phyloP scores from a whole-genome alignment of 495 filamentous ascomycete species.

The Penicillium silybi region DNA sequence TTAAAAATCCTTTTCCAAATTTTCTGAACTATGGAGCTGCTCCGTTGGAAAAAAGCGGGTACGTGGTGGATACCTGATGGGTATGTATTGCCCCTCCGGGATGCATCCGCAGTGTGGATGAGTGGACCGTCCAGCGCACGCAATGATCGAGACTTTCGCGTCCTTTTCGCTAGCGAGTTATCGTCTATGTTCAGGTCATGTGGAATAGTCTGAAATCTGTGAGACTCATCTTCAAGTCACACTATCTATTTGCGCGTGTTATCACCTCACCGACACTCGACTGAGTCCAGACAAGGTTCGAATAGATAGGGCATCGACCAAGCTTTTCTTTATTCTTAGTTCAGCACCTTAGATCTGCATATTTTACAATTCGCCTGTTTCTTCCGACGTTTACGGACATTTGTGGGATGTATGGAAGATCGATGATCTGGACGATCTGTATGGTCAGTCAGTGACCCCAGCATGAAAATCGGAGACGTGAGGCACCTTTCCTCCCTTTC shows the following conservation, averaged over 20 bases:
- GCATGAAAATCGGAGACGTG: not conserved
- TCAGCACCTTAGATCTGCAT: no score
- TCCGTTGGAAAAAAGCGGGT: conserved; percentile 3
- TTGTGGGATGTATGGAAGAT: not conserved
- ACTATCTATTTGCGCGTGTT: not conserved
- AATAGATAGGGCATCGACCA: not conserved
- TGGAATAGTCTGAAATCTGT: not conserved
- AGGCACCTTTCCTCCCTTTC: not conserved
- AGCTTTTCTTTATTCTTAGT: not conserved
- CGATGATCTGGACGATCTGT: not conserved
- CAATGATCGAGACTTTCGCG: conserved; percentile 5
- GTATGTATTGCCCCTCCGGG: conserved; percentile 2
- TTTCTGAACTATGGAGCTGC: conserved; percentile 11
- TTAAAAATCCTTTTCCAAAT: not conserved
- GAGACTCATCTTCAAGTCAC: not conserved
- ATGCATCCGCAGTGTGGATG: conserved; percentile 1
- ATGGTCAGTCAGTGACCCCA: not conserved
- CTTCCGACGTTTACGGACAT: not conserved
- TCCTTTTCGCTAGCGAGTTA: not conserved
- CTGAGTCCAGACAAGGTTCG: not conserved
- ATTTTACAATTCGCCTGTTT: not conserved
- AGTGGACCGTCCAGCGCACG: conserved; percentile 9
- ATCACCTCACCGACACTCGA: not conserved
- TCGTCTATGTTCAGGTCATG: not conserved
- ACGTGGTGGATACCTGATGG: no score